Evolutionary conservation across 805 yeast species (phyloP).

Genomic region (Diddensiella santjacobensis): DNA sequence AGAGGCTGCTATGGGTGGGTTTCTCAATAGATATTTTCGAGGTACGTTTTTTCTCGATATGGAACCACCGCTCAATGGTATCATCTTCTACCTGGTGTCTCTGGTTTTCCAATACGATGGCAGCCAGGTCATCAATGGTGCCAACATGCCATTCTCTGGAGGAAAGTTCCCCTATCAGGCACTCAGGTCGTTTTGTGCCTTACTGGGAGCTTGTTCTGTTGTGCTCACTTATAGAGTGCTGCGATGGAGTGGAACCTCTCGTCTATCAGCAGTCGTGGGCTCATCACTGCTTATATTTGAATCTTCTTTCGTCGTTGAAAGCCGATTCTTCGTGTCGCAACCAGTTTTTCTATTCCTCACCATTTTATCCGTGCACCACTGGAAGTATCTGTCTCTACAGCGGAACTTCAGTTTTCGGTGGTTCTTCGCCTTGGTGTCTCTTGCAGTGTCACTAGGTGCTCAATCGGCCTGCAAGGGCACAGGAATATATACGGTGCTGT

Average conservation of each 20-base stretch:
- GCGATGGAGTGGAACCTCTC: constrained; percentile 43
- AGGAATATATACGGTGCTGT: constrained; percentile 50
- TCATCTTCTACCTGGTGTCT: constrained; percentile 43
- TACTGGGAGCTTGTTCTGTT: constrained; percentile 43
- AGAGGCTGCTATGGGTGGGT: constrained; percentile 20
- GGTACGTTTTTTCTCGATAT: constrained; percentile 52
- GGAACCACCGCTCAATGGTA: constrained; percentile 52
- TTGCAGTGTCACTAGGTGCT: constrained; percentile 42
- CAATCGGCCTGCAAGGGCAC: constrained; percentile 50
- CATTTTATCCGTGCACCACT: constrained; percentile 38
- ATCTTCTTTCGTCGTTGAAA: constrained; percentile 46
- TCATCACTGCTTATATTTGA: constrained; percentile 47
- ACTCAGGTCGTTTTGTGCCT: constrained; percentile 45
- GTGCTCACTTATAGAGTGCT: constrained; percentile 45
- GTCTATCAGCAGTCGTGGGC: constrained; percentile 41
- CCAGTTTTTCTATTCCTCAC: constrained; percentile 29
- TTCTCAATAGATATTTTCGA: constrained; percentile 38
- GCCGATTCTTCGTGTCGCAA: constrained; percentile 39
- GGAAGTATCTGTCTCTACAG: constrained; percentile 38
- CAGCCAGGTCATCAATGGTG: constrained; percentile 20
- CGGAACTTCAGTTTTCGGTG: constrained; percentile 41
- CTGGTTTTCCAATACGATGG: constrained; percentile 41
- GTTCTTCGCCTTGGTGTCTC: constrained; percentile 38
- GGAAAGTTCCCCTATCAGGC: constrained; percentile 36
- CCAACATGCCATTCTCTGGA: constrained; percentile 32